Percentiles rank a stretch among this genome's conserved stretches.
Evolutionary conservation across 73 alveolate species (phyloP).

Genomic region (Stentor coeruleus): DNA sequence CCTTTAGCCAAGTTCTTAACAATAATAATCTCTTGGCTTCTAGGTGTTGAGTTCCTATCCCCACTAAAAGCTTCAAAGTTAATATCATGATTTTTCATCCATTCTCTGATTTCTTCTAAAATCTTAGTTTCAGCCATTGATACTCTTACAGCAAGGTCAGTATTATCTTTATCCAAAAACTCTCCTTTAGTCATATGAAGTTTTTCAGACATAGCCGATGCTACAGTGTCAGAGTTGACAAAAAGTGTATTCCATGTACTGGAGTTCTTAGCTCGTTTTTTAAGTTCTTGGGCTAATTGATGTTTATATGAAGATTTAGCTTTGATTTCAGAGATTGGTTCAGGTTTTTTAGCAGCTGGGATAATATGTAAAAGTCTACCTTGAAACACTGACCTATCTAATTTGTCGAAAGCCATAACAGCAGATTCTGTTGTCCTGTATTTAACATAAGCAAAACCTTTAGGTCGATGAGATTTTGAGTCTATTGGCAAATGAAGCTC

Average conservation of each 20-base stretch:
- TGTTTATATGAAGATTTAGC: slow-evolving; percentile 34
- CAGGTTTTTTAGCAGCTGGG: slow-evolving; percentile 80
- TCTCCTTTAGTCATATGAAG: slow-evolving; percentile 77
- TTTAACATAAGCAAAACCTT: slow-evolving; percentile 88
- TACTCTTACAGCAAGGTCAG: slow-evolving; percentile 85
- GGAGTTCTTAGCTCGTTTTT: slow-evolving; percentile 75
- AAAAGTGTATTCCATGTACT: slow-evolving; percentile 94
- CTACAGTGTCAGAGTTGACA: slow-evolving; percentile 91
- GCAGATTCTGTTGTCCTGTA: slow-evolving; percentile 85
- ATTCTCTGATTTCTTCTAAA: slow-evolving; percentile 91
- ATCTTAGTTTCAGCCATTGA: slow-evolving; percentile 90
- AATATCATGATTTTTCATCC: slow-evolving; percentile 87
- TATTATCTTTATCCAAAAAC: slow-evolving; percentile 77
- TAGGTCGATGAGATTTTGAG: slow-evolving; percentile 67
- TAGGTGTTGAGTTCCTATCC: slow-evolving; percentile 71
- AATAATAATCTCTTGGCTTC: slow-evolving; percentile 69
- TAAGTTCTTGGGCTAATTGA: slow-evolving; percentile 44
- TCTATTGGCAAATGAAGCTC: slow-evolving; percentile 84
- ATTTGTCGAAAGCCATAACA: slow-evolving; percentile 86
- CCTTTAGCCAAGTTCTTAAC: slow-evolving; percentile 83
- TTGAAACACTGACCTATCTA: slow-evolving; percentile 79
- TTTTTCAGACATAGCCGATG: slow-evolving; percentile 77
- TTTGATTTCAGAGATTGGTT: not conserved
- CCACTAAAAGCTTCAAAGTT: slow-evolving; percentile 74
- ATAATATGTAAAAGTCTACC: slow-evolving; percentile 91